Percentiles rank a stretch among this genome's conserved stretches.
These are phyloP conservation scores for Pythium aristosporum DNA, from an alignment of 352 stramenopile genomes.

Conservation along the genomic window DNA sequence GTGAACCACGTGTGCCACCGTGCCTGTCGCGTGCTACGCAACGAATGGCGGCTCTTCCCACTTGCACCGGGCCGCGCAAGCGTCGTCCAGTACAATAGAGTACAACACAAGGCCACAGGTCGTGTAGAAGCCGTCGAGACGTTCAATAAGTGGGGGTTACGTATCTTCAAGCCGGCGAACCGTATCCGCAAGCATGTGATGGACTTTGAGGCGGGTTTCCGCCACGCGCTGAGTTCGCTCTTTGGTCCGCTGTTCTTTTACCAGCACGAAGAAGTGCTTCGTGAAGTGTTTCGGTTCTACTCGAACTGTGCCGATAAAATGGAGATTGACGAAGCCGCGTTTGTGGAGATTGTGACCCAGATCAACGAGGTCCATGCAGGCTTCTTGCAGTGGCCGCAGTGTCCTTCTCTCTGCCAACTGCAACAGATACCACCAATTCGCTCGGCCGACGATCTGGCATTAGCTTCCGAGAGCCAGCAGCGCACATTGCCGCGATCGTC, in stretches of 20 bases:
- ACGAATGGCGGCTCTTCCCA: constrained; percentile 54
- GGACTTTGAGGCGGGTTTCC: constrained; percentile 54
- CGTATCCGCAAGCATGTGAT: constrained; percentile 50
- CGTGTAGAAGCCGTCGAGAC: constrained; percentile 44
- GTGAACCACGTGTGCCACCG: constrained; percentile 41
- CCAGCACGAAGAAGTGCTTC: constrained; percentile 46
- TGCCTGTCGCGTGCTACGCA: constrained; percentile 37
- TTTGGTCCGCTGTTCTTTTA: constrained; percentile 57
- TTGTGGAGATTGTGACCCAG: constrained; percentile 62
- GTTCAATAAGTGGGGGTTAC: constrained; percentile 61
- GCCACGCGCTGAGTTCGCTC: constrained; percentile 43
- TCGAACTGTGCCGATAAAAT: constrained; percentile 23
- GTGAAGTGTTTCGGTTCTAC: constrained; percentile 40
- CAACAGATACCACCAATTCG: not conserved
- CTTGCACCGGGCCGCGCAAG: constrained; percentile 32
- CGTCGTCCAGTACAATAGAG: constrained; percentile 36
- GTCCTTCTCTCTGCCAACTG: constrained; percentile 23
- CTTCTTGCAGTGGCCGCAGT: constrained; percentile 51
- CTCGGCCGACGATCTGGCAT: not conserved
- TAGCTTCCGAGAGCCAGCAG: constrained; percentile 1
- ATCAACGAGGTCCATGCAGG: constrained; percentile 50
- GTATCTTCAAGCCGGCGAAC: constrained; percentile 43
- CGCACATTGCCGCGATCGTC: not conserved
- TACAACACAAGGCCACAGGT: constrained; percentile 40
- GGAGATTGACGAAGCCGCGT: constrained; percentile 43